Base-by-base conservation (phyloP, 768 basidiomycete genomes). In the Serendipita sp. region DNA sequence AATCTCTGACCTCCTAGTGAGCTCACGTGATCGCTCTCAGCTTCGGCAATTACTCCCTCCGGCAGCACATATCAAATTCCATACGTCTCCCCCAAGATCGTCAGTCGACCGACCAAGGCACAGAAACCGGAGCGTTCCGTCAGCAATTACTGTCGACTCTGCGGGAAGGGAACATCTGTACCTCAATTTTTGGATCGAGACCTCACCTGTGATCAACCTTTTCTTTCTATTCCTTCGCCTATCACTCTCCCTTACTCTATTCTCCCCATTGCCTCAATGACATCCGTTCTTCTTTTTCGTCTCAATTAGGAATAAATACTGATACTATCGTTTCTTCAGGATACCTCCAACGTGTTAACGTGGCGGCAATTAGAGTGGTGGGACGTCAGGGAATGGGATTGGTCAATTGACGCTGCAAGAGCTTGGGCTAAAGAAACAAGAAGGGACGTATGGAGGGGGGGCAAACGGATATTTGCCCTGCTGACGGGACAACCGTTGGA, bases 131-230 rank as follows among this genome's bases (percentile, higher is more conserved):
- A 86, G 87, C 74, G 86, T 91, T 48, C 83, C 83, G 5, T 90
- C 89, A 18, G 86, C 89, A 66, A 79, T 90, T 67, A 82, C 83
- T 66, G 75, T 88, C 30, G 90, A 92, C 71, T 74, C 84, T 10
- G 71, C 80, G 8, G 90, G 90, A 1, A 81, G 83, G 46, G 89
- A 92, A 71, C 90, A 92, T 68, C 84, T 92, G 83, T 79, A 89
- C 35, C 79, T 92, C 72, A 86, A 86, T 48, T 92, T 92, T 74
- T 92, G 86, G 69, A 79, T 92, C 32, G 41, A 13, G 81, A 88
- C 75, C 84, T 83, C 44, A 76, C 78, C 54, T 75, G 78, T 44
- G 77, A 80, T 56, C 78, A 78, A 34, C 73, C 48, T 7, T 51
- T 51, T 51, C 48, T 51, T 51, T 51, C 48, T 51, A 5, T 32